These are phyloP conservation scores for Argentina anserina DNA, from an alignment of 306 rosid species.

Conservation along the genomic window DNA sequence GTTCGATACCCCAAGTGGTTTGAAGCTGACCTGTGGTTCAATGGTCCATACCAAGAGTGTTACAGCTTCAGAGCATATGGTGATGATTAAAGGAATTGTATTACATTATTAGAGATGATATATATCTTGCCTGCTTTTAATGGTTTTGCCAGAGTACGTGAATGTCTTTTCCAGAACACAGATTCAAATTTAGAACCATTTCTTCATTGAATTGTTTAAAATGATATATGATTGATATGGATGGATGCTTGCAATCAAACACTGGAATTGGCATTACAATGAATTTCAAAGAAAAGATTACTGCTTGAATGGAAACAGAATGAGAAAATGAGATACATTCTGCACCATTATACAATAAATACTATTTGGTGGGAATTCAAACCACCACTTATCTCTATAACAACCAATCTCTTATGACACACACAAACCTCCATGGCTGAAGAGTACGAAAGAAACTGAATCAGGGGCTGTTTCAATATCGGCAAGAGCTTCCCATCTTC, in stretches of 20 bases:
- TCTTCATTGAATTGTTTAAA: not conserved
- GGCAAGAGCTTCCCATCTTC: constrained; percentile 14
- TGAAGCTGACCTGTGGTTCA: constrained; percentile 89
- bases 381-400: constrained; percentile 26
- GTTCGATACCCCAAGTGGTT: constrained; percentile 84
- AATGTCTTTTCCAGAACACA: not conserved
- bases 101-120: not conserved
- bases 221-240: not conserved
- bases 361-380: constrained; percentile 26
- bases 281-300: not conserved
- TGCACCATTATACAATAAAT: constrained; percentile 27
- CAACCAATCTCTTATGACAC: constrained; percentile 39
- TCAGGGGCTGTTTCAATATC: constrained; percentile 25
- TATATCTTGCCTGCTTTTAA: not conserved
- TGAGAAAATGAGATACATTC: constrained; percentile 13
- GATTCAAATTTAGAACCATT: not conserved
- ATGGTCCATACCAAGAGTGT: constrained; percentile 80
- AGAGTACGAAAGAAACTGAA: constrained; percentile 14
- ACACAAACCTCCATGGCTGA: constrained; percentile 35
- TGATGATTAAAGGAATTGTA: constrained; percentile 37
- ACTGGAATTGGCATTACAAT: not conserved
- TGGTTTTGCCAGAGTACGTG: not conserved
- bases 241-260: not conserved
- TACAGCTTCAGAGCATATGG: constrained; percentile 80
- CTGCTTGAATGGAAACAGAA: constrained; percentile 14